Conservation (phyloP, 129 eudicot genomes). For the Saposhnikovia divaricata region DNA sequence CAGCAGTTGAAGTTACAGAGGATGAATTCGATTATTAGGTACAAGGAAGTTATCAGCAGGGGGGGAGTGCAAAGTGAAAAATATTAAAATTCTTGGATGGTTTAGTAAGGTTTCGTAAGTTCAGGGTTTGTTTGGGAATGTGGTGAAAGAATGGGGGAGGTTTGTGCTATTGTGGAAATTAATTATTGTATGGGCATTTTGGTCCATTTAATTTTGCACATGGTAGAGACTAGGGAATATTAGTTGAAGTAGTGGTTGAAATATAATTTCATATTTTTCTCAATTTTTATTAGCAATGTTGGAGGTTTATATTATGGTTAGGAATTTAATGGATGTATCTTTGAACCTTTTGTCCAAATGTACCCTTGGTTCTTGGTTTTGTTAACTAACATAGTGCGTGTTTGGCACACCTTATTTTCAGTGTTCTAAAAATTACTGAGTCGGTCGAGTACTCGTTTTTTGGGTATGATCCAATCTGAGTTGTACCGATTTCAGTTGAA, state of each 20-base stretch:
- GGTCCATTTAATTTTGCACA: background rate
- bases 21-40: slow-evolving; percentile 70
- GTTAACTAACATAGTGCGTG: too few relatives aligned
- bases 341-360: background rate
- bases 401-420: too few relatives aligned
- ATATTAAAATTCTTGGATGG: slow-evolving; percentile 7
- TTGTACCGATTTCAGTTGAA: too few relatives aligned
- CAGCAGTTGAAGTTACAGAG: slow-evolving; percentile 84
- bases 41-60: slow-evolving; percentile 68
- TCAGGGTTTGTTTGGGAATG: slow-evolving; percentile 13
- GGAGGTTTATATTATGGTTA: background rate
- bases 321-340: background rate
- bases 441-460: too few relatives aligned
- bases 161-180: background rate
- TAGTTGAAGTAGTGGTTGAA: background rate
- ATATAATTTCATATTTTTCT: background rate
- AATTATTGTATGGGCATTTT: slow-evolving; percentile 6
- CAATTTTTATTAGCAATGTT: background rate
- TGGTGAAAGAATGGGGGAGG: background rate
- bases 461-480: too few relatives aligned
- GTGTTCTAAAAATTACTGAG: too few relatives aligned
- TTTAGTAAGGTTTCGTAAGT: slow-evolving; percentile 14
- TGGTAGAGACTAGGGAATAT: background rate
- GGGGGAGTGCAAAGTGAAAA: slow-evolving; percentile 34
- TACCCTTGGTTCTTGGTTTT: background rate